Conservation (phyloP, 1,139 yeast genomes). For the Diutina rugosa region DNA sequence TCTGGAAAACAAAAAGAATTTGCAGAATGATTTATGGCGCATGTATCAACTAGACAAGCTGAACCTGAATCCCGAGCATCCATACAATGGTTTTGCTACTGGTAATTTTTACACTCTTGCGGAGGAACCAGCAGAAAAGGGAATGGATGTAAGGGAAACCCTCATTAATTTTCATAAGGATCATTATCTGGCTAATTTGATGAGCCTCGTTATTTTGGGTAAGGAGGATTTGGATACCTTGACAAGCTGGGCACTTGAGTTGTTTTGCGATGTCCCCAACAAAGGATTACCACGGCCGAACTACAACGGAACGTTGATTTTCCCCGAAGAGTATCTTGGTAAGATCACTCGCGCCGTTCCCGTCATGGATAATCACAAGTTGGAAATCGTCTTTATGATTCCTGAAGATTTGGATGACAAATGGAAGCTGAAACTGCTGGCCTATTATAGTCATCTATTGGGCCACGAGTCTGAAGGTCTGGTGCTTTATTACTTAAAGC, state of each 20-base stretch:
- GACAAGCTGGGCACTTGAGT: slow-evolving; percentile 56
- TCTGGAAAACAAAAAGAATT: slow-evolving; percentile 86
- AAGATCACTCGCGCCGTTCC: slow-evolving; percentile 61
- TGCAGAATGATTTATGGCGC: slow-evolving; percentile 86
- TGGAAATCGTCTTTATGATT: slow-evolving; percentile 57
- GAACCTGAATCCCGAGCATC: slow-evolving; percentile 58
- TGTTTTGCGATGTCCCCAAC: slow-evolving; percentile 54
- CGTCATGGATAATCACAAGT: slow-evolving; percentile 60
- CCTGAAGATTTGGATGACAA: slow-evolving; percentile 56
- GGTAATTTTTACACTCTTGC: slow-evolving; percentile 57
- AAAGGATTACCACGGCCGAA: slow-evolving; percentile 36
- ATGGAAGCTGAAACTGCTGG: slow-evolving; percentile 61
- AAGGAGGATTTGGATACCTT: slow-evolving; percentile 65
- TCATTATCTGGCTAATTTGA: slow-evolving; percentile 63
- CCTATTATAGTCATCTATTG: slow-evolving; percentile 63
- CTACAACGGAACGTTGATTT: slow-evolving; percentile 23
- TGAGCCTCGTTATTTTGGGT: slow-evolving; percentile 80
- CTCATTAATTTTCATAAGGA: slow-evolving; percentile 47
- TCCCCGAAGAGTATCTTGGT: slow-evolving; percentile 24
- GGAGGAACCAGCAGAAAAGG: slow-evolving; percentile 34
- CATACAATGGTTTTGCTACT: slow-evolving; percentile 64
- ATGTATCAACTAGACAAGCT: slow-evolving; percentile 72
- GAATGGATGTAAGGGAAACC: slow-evolving; percentile 51
- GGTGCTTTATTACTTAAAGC: slow-evolving; percentile 53
- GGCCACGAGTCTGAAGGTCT: slow-evolving; percentile 94